Evolutionary conservation across 2,329 filamentous ascomycete genomes (phyloP), one percentile per base, ranked within the genome.

Genomic region (Xylaria sp.): DNA sequence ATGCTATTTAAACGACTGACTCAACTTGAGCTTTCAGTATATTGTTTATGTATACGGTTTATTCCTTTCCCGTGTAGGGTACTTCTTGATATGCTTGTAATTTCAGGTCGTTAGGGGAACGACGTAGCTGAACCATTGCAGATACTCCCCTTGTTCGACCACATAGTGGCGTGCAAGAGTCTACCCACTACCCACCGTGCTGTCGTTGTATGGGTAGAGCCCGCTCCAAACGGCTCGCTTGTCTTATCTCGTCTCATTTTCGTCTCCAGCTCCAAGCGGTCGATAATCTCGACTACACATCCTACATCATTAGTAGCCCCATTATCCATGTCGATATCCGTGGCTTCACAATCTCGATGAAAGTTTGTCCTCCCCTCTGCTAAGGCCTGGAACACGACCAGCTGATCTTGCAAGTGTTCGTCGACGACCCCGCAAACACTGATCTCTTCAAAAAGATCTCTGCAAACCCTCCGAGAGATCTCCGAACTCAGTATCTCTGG

Each of bases 331-430:
- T 48, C 54, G 9, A 54, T 37, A 13, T 62, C 55, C 34, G 52
- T 44, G 62, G 29, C 65, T 61, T 47, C 58, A 48, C 38, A 72
- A 63, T 9, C 51, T 22, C 66, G 61, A 18, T 72, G 74, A 52
- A 83, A 78, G 2, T 73, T 77, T 9, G 82, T 82, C 46, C 66
- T 71, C 0, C 81, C 83, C 11, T 78, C 73, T 1, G 81, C 79
- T 8, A 87, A 70, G 3, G 80, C 80, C 66, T 87, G 84, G 62
- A 86, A 85, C 17, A 83, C 72, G 2, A 86, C 71, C 20, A 87
- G 62, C 66, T 87, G 84, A 66, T 87, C 85, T 68, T 86, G 82
- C 13, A 87, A 72, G 63, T 79, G 76, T 59, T 80, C 74, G 57
- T 87, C 84, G 6, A 83, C 78, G 1, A 77, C 72, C 0, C 81